These are phyloP conservation scores for Monotropa hypopitys DNA, from an alignment of 179 eudicot species.

Conservation along the genomic window DNA sequence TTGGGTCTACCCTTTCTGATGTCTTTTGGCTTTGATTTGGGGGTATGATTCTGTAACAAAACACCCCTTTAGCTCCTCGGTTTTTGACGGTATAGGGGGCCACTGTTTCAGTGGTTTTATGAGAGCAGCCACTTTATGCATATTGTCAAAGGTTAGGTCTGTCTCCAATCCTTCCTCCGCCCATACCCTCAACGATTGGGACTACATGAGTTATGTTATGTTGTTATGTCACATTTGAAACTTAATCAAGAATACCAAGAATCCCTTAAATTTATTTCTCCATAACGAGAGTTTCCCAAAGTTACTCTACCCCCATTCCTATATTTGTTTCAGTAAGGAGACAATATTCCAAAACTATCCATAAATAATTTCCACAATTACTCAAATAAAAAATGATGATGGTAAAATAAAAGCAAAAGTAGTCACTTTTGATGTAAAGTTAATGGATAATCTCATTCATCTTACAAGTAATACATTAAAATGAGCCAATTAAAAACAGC, in stretches of 20 bases:
- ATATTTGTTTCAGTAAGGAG: neutral
- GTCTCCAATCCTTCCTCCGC: too few species aligned
- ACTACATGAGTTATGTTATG: too few species aligned
- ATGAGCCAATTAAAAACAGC: neutral
- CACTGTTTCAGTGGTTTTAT: too few species aligned
- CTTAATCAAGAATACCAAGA: neutral
- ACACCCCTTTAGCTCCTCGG: too few species aligned
- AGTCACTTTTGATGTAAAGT: neutral
- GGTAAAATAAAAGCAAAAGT: neutral
- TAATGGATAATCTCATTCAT: neutral
- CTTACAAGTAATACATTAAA: neutral
- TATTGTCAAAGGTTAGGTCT: too few species aligned
- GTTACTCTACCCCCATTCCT: neutral
- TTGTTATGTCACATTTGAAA: neutral
- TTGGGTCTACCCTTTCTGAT: too few species aligned
- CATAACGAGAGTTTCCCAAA: neutral
- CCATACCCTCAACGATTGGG: too few species aligned
- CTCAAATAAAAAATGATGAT: neutral
- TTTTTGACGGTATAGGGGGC: too few species aligned
- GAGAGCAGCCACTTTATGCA: too few species aligned
- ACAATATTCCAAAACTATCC: neutral
- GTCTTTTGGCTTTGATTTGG: too few species aligned
- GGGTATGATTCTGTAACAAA: too few species aligned
- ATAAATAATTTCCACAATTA: neutral
- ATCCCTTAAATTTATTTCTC: neutral